Percentiles rank a stretch among this genome's conserved stretches.
These are phyloP conservation scores for Piromyces finnis DNA, from an alignment of 192 early-diverging fungal species.

Conservation along the genomic window DNA sequence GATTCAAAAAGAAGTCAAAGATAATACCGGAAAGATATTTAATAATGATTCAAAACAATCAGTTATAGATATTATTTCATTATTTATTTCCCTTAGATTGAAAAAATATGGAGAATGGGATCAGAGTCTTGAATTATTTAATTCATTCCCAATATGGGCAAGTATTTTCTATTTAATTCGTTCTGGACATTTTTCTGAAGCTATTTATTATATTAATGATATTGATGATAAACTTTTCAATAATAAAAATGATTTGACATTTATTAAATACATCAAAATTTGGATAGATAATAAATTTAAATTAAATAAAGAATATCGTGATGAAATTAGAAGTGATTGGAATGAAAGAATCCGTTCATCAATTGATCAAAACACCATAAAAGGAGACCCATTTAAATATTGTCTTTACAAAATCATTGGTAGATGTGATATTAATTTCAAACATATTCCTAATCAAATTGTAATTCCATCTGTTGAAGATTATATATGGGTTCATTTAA, in stretches of 20 bases:
- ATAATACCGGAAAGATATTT: background rate
- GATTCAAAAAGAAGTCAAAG: background rate
- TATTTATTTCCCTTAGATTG: background rate
- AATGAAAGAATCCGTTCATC: conserved; percentile 16
- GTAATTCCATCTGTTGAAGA: conserved; percentile 74
- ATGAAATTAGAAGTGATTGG: conserved; percentile 40
- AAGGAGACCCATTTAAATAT: conserved; percentile 77
- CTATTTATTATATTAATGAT: conserved; percentile 34
- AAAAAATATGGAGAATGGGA: background rate
- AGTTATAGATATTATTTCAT: background rate
- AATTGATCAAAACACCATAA: background rate
- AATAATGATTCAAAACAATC: background rate
- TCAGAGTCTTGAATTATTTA: background rate
- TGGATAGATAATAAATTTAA: conserved; percentile 24
- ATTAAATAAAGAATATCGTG: conserved; percentile 22
- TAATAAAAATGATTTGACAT: conserved; percentile 36
- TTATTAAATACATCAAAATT: conserved; percentile 49
- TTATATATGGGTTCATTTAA: conserved; percentile 80
- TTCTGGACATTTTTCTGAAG: conserved; percentile 45
- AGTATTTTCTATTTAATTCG: conserved; percentile 69
- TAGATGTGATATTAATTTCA: conserved; percentile 55
- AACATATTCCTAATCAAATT: conserved; percentile 21
- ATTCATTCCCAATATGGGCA: conserved; percentile 51
- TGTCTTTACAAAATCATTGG: conserved; percentile 80
- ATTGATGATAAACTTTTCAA: background rate